Conservation (phyloP, 768 basidiomycete genomes). For the Sistotremastrum niveocremeum region DNA sequence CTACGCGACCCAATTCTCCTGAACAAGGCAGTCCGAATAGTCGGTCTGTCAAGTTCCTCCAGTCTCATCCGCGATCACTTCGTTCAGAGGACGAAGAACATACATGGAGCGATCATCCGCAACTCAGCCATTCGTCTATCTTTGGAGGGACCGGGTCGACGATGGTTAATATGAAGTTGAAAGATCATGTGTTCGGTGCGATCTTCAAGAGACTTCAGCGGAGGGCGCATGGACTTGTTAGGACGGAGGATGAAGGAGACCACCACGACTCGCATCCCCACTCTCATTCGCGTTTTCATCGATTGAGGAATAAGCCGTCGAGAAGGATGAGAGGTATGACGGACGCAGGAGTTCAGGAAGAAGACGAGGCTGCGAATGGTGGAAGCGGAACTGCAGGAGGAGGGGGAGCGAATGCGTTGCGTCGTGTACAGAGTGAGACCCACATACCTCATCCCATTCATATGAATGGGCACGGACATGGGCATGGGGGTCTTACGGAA, state of each 20-base stretch:
- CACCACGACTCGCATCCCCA: no score
- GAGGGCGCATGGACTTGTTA: conserved; percentile 21
- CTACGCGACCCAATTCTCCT: conserved; percentile 38
- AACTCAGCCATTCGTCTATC: conserved; percentile 16
- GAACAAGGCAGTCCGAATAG: conserved; percentile 15
- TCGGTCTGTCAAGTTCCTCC: no score
- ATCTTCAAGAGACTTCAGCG: conserved; percentile 64
- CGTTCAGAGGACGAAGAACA: conserved; percentile 18
- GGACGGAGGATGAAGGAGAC: conserved; percentile 47
- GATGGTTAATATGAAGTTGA: conserved; percentile 83
- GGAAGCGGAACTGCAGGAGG: conserved; percentile 9
- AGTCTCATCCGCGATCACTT: not conserved
- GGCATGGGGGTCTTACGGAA: not conserved
- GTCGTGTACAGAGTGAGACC: conserved; percentile 52
- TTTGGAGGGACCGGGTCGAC: conserved; percentile 91
- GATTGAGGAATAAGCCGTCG: conserved; percentile 28
- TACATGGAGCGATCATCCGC: not conserved
- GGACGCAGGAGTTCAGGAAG: conserved; percentile 7
- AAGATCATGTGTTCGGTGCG: conserved; percentile 90
- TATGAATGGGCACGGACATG: not conserved
- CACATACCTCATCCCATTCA: no score
- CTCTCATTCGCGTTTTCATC: no score
- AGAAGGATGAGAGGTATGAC: conserved; percentile 7
- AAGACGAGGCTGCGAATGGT: conserved; percentile 26
- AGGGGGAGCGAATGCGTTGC: conserved; percentile 24